Evolutionary conservation across 192 early-diverging fungal genomes (phyloP).

Genomic region (Coemansia javaensis): DNA sequence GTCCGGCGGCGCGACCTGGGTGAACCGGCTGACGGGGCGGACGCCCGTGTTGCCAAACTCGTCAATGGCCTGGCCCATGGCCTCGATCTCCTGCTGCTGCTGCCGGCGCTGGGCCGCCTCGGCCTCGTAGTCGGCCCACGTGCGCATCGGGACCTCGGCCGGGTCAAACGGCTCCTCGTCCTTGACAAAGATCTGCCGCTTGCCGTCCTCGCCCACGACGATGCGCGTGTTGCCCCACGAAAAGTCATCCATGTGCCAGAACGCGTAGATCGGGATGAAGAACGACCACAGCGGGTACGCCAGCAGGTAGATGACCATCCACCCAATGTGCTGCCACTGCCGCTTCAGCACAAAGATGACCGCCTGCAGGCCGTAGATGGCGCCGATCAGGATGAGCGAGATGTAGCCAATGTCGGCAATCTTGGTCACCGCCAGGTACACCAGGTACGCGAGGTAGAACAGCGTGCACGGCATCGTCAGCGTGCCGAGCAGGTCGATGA

Average conservation of each 20-base stretch:
- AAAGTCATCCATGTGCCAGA: conserved; percentile 99
- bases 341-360: conserved; percentile 76
- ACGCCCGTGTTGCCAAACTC: conserved; percentile 13
- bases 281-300: conserved; percentile 90
- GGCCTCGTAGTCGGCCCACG: too few species aligned
- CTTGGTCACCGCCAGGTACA: too few species aligned
- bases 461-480: conserved; percentile 75
- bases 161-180: conserved; percentile 66
- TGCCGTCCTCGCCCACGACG: conserved; percentile 66
- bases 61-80: conserved; percentile 20
- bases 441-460: conserved; percentile 73
- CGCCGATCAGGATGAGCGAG: too few species aligned
- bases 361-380: too few species aligned
- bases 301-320: conserved; percentile 84
- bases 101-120: background rate
- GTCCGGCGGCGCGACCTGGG: too few species aligned
- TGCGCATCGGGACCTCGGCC: too few species aligned
- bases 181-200: conserved; percentile 59
- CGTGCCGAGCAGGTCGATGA: conserved; percentile 85
- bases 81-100: conserved; percentile 7
- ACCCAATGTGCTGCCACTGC: conserved; percentile 75
- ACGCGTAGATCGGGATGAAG: conserved; percentile 88
- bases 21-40: conserved; percentile 6
- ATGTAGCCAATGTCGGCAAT: too few species aligned
- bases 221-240: conserved; percentile 96